Base-by-base conservation (phyloP, 768 basidiomycete genomes). In the Clavulina sp. region DNA sequence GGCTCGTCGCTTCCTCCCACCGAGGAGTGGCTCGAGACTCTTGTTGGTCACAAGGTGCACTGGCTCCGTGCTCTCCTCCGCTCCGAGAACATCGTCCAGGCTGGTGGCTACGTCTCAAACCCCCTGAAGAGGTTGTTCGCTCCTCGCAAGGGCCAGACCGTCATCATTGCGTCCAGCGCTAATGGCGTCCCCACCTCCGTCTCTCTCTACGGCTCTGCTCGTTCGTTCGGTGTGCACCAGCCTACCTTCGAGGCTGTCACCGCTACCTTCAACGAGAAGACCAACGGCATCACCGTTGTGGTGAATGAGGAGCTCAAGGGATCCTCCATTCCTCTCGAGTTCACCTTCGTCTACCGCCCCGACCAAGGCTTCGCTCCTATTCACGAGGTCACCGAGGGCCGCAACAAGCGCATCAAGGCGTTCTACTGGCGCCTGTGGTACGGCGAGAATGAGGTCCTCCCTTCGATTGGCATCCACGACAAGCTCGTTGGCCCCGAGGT, bases 391-490 rank as follows among this genome's bases (percentile, higher is more conserved):
- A 75, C 78, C 3, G 72, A 74, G 5, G 84, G 75, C 54, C 80
- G 92, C 58, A 97, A 93, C 69, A 71, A 71, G 51, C 78, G 84
- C 55, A 92, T 97, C 70, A 97, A 95, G 69, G 77, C 84, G 59
- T 97, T 97, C 64, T 99, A 99, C 71, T 99, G 95, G 95, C 81
- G 81, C 63, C 68, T 97, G 31, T 97, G 95, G 95, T 93, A 89
- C 63, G 91, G 95, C 33, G 88, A 89, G 61, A 70, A 84, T 55
- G 75, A 82, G 58, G 64, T 64, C 1, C 71, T 96, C 24, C 84
- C 91, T 6, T 65, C 74, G n/a, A 78, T 97, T 55, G 74, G 80
- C 59, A 72, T 93, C 50, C 75, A 74, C 48, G 84, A 85, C 57
- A 82, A 75, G 13, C 93, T 96, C 68, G 75, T 77, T 50, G 84